Evolutionary conservation across 257 asterid species (phyloP).

Genomic region (Solanum chiquidenum): DNA sequence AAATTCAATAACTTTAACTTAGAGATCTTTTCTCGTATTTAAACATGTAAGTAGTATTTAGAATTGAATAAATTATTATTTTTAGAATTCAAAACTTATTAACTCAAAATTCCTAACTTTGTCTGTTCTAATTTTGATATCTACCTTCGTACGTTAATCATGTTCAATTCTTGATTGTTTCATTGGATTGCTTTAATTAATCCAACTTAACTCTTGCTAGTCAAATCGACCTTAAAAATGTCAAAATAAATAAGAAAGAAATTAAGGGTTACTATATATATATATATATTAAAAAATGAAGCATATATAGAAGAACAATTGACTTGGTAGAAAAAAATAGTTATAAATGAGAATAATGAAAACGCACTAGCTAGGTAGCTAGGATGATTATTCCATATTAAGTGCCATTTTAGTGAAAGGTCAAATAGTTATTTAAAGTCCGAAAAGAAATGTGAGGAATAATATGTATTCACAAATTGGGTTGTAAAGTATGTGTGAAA

Average conservation of each 20-base stretch:
- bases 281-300: not conserved
- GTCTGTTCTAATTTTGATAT: not conserved
- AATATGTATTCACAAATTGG: conserved; percentile 3
- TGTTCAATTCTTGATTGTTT: not conserved
- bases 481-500: conserved; percentile 13
- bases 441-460: not conserved
- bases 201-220: not conserved
- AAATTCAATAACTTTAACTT: not conserved
- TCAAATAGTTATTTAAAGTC: conserved; percentile 17
- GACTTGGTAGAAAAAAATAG: not conserved
- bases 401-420: not conserved
- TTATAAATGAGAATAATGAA: not conserved
- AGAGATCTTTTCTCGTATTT: not conserved
- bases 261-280: not conserved
- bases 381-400: not conserved
- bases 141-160: not conserved
- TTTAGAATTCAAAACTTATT: not conserved
- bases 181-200: not conserved
- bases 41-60: not conserved
- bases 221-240: not conserved
- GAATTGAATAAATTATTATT: not conserved
- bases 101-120: not conserved
- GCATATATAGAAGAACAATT: not conserved
- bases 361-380: not conserved
- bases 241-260: not conserved